phyloP scores from a whole-genome alignment of 2,329 filamentous ascomycete species.

The Colletotrichum tabaci region DNA sequence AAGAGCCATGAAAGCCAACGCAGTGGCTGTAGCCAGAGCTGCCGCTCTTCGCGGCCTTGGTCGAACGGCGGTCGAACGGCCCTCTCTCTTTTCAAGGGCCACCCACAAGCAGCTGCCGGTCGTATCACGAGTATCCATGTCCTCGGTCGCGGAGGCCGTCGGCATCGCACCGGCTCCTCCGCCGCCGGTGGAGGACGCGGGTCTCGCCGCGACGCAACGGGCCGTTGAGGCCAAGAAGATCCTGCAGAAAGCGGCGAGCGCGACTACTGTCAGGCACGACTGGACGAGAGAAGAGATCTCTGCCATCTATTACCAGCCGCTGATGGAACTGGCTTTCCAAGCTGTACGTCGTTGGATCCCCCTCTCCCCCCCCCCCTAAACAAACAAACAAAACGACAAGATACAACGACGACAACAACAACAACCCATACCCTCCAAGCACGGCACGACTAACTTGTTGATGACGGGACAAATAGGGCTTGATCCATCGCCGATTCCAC shows the following conservation, averaged over 20 bases:
- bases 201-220: constrained; percentile 20
- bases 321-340: constrained; percentile 84
- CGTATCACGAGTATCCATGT: constrained; percentile 28
- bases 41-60: constrained; percentile 21
- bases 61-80: neutral
- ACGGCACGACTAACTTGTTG: neutral
- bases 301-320: constrained; percentile 84
- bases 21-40: constrained; percentile 16
- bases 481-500: constrained; percentile 88
- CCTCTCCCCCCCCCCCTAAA: no score
- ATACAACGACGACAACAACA: no score
- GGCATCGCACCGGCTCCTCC: constrained; percentile 34
- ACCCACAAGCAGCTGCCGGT: neutral
- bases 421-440: neutral
- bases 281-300: constrained; percentile 89
- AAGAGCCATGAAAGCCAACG: constrained; percentile 16
- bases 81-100: neutral
- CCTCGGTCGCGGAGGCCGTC: constrained; percentile 33
- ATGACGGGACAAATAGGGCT: constrained; percentile 66
- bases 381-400: no score
- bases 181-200: constrained; percentile 22
- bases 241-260: constrained; percentile 69
- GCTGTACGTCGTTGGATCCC: constrained; percentile 66
- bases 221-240: constrained; percentile 47
- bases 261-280: constrained; percentile 74